Percentiles rank a stretch among this genome's conserved stretches.
Conservation (phyloP, 2,329 filamentous ascomycete genomes). For the Cordyceps pruinosa region DNA sequence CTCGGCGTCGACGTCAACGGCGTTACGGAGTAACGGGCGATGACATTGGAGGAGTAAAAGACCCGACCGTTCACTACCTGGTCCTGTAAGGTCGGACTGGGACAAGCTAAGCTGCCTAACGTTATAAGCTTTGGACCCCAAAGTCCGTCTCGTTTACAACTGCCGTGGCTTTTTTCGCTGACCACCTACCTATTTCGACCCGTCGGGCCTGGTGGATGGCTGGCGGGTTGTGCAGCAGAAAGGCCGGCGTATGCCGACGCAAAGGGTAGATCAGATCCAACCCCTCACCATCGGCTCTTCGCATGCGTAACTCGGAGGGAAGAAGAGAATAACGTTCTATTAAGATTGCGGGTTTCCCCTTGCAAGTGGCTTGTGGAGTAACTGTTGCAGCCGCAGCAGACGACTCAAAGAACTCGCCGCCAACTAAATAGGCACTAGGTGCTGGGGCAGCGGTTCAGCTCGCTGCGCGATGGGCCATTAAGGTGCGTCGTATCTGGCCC, state of each 20-base stretch:
- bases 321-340: background rate
- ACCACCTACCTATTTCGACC: slow-evolving; percentile 3
- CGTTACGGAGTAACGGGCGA: background rate
- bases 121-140: background rate
- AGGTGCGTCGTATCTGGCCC: background rate
- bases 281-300: slow-evolving; percentile 1
- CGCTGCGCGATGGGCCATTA: background rate
- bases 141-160: slow-evolving; percentile 2
- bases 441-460: slow-evolving; percentile 5
- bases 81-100: background rate
- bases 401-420: background rate
- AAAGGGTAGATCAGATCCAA: background rate
- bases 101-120: background rate
- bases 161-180: slow-evolving; percentile 4
- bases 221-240: background rate
- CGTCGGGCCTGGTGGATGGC: background rate
- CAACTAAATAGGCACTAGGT: background rate
- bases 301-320: background rate
- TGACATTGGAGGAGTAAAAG: slow-evolving; percentile 5
- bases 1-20: slow-evolving; percentile 1
- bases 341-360: background rate
- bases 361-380: background rate
- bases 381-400: background rate
- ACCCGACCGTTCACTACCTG: background rate
- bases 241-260: background rate